A percentile compares a stretch with the other conserved stretches of the same genome.
phyloP scores from a whole-genome alignment of 106 monocot genomes.

The Chionographis japonica region DNA sequence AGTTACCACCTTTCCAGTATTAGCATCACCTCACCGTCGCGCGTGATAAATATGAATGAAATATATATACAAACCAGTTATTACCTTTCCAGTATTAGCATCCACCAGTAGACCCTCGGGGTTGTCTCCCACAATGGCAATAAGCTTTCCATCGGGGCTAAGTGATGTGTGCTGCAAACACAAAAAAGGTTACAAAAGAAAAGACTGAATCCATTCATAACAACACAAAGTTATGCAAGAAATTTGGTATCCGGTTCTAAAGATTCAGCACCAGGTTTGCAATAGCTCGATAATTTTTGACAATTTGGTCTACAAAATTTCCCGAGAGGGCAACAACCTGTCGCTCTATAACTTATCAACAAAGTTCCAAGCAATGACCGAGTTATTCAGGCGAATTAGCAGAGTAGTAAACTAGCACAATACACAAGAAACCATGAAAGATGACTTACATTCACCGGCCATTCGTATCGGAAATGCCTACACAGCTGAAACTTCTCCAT shows the following conservation, averaged over 20 bases:
- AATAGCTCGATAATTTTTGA: too few relatives aligned
- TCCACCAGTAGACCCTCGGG: constrained; percentile 44
- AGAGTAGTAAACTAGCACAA: not conserved
- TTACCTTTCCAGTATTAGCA: constrained; percentile 46
- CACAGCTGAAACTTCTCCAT: constrained; percentile 59
- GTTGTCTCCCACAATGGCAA: constrained; percentile 53
- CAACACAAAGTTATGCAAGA: too few relatives aligned
- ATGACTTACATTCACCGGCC: constrained; percentile 71
- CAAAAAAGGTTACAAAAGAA: not conserved
- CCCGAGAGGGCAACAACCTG: too few relatives aligned
- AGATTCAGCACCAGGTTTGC: too few relatives aligned
- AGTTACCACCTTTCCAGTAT: too few relatives aligned
- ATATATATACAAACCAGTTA: not conserved
- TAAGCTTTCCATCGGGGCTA: constrained; percentile 51
- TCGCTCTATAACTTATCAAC: too few relatives aligned
- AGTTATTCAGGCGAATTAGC: not conserved
- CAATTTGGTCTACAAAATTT: too few relatives aligned
- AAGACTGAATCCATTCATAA: too few relatives aligned
- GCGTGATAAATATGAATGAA: too few relatives aligned
- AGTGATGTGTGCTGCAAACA: constrained; percentile 49
- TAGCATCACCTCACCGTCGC: too few relatives aligned
- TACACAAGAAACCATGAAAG: not conserved
- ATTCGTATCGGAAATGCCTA: constrained; percentile 42
- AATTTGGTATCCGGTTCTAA: too few relatives aligned
- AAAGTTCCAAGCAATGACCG: too few relatives aligned